Evolutionary conservation across 805 yeast species (phyloP), one percentile per base, ranked within the genome.

Genomic region (Teunomyces barrocoloradensis): DNA sequence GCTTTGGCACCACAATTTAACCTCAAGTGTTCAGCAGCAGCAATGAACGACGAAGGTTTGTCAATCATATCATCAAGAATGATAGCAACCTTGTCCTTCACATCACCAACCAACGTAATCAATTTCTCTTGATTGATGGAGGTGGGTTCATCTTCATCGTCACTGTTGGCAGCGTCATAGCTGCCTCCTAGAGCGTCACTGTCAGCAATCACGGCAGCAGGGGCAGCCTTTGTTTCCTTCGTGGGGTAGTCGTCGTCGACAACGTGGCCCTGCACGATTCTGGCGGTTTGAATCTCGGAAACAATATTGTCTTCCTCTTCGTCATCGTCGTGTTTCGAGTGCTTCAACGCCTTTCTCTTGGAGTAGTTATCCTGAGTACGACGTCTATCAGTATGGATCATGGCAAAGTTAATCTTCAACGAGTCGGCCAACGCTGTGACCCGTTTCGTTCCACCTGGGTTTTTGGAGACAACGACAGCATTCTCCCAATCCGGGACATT

Each of bases 341-440:
- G 59, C 69, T 76, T 68, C 70, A 77, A 53, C 55, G 65, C 71
- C 70, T 75, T 67, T 44, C 51, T 58, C 39, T 65, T 57, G 43
- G 64, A 53, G 48, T 68, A 79, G 37, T 70, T 73, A 67, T 87
- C 96, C 58, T 85, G 85, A 39, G 85, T 79, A 69, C 99, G 84
- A 69, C 97, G 85, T 63, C 98, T 82, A 71, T 94, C 99, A 17
- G 99, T 94, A 65, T 94, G 98, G 56, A 95, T 92, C 98, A 94
- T 92, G 50, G 99, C 99, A 64, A 94, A 94, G 67, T 94, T 90
- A 56, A 94, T 88, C 70, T 92, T 92, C 58, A 94, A 77, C 33
- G 95, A 83, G 71, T 95, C 99, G n/a, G 99, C 99, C 58, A 94
- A 76, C 1, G 97, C 91, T 15, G 99, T 94, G 45, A 94, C 99